Evolutionary conservation across 805 yeast genomes (phyloP), one percentile per base, ranked within the genome.

Genomic region (Candida bentonensis): DNA sequence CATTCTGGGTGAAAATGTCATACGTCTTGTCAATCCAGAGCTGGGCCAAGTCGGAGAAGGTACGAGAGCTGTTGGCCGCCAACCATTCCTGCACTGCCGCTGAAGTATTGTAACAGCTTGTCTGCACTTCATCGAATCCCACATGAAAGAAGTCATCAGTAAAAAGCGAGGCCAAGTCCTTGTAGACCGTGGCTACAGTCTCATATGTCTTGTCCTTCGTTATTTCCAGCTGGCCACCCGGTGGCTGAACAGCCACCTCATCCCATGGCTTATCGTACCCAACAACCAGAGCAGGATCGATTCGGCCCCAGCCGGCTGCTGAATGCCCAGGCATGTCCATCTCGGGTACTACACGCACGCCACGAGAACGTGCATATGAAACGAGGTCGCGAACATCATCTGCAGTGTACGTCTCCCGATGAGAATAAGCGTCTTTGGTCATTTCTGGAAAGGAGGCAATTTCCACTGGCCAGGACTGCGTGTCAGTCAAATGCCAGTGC

Each of bases 291-390:
- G 51, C 52, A 2, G 59, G 55, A 47, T 63, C 62, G 25, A 64
- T 51, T 42, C 54, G 59, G 28, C 47, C 47, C 66, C 66, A 67
- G 2, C 71, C 72, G 3, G 69, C 60, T 23, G 61, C 51, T 15
- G 68, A 54, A 48, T 67, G 72, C 1, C 69, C 70, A 3, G 71
- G 70, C 52, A 62, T 47, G 47, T 67, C 72, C 23, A 67, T 49
- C 49, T 67, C 72, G 4, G 71, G 70, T 22, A 67, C 50, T 15
- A 67, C 55, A 45, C 71, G 58, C 9, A 67, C 63, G n/a, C 70
- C 72, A 41, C 65, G 51, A 2, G 40, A 52, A 11, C 47, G 45
- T 3, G 67, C 70, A 51, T 64, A 66, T 21, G 49, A 47, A 17
- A 67, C 56, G 3, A 67, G 45, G 13, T 53, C 43, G 15, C 28